A percentile compares a stretch with the other conserved stretches of the same genome.
Conservation (phyloP, 768 basidiomycete species). For the Cubamyces sp. region DNA sequence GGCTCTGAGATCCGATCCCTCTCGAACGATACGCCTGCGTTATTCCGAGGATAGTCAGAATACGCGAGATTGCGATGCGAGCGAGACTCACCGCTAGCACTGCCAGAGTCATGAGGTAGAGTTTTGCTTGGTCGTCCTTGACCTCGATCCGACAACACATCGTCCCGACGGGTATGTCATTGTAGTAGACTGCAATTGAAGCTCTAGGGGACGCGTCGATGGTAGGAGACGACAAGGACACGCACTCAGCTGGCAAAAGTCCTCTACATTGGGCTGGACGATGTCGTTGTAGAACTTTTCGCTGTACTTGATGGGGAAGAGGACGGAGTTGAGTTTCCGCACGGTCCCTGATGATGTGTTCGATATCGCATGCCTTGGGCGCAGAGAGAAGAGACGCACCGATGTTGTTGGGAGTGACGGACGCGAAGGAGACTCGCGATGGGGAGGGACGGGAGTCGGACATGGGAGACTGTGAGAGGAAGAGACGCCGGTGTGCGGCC, state of each 20-base stretch:
- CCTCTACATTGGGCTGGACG: constrained; percentile 73
- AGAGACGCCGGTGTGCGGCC: constrained; percentile 24
- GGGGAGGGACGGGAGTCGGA: constrained; percentile 35
- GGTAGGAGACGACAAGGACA: constrained; percentile 22
- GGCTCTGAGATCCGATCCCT: constrained; percentile 70
- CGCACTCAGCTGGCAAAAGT: constrained; percentile 88
- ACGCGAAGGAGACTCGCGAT: constrained; percentile 68
- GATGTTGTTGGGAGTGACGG: constrained; percentile 80
- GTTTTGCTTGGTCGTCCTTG: constrained; percentile 54
- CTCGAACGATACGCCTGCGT: constrained; percentile 83
- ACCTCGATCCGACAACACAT: constrained; percentile 85
- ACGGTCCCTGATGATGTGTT: constrained; percentile 59
- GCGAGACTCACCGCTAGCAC: constrained; percentile 71
- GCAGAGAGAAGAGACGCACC: constrained; percentile 53
- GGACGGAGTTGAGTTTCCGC: constrained; percentile 71
- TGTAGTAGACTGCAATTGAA: constrained; percentile 76
- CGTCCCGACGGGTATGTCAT: constrained; percentile 89
- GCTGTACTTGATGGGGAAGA: constrained; percentile 89
- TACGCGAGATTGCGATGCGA: constrained; percentile 14
- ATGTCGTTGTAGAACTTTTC: constrained; percentile 88
- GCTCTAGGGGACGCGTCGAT: neutral
- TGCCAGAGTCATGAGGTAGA: constrained; percentile 94
- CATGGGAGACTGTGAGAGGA: constrained; percentile 35
- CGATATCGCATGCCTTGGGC: constrained; percentile 28
- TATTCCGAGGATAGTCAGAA: constrained; percentile 10